phyloP scores from a whole-genome alignment of 148 eudicot species.

The Polygonum aviculare region DNA sequence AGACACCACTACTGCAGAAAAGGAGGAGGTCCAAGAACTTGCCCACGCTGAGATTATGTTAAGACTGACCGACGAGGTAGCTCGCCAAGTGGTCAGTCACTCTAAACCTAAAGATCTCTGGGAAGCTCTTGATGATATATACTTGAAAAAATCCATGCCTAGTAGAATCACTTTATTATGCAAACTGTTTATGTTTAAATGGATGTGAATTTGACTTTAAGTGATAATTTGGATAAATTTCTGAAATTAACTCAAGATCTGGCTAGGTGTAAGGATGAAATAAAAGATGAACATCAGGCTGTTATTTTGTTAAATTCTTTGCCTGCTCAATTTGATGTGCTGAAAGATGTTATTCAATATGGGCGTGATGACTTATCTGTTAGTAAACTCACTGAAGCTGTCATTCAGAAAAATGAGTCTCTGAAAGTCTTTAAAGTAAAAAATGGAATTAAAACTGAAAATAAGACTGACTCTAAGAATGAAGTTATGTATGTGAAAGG shows the following conservation, averaged over 20 bases:
- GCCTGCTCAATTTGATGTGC: background rate
- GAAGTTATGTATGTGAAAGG: too few relatives aligned
- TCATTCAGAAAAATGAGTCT: background rate
- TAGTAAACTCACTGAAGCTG: background rate
- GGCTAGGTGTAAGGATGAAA: background rate
- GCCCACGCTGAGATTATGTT: background rate
- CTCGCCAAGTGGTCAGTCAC: background rate
- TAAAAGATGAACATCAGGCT: background rate
- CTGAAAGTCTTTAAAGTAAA: background rate
- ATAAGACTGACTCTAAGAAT: too few relatives aligned
- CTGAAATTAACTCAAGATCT: background rate
- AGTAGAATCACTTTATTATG: background rate
- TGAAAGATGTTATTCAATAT: background rate
- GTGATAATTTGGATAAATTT: background rate
- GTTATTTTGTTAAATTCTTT: background rate
- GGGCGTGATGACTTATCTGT: background rate
- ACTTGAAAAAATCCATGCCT: background rate
- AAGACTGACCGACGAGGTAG: background rate
- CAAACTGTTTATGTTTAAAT: too few relatives aligned
- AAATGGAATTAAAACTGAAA: too few relatives aligned
- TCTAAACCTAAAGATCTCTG: background rate
- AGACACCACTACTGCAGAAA: background rate
- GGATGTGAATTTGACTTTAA: background rate
- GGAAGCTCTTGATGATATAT: background rate
- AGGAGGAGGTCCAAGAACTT: background rate